Conservation (phyloP, 805 yeast genomes). For the Ogataea allantospora region DNA sequence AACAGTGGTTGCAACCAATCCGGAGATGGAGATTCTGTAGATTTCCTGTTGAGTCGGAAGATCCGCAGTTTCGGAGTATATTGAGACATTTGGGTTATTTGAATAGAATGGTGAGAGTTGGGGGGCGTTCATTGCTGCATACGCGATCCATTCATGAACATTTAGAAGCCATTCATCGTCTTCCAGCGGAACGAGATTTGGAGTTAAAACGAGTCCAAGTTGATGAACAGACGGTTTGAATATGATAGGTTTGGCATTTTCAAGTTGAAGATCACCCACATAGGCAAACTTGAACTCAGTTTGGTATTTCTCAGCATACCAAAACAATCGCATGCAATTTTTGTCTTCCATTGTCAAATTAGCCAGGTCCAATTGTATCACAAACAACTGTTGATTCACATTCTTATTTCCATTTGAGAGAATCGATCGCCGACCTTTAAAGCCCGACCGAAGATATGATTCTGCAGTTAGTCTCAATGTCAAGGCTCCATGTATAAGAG, state of each 20-base stretch:
- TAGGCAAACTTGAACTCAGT: slow-evolving; percentile 9
- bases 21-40: slow-evolving; percentile 15
- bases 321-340: slow-evolving; percentile 28
- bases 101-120: slow-evolving; percentile 24
- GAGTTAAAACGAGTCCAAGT: slow-evolving; percentile 18
- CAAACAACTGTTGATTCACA: slow-evolving; percentile 22
- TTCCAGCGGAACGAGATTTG: slow-evolving; percentile 17
- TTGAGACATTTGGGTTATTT: slow-evolving; percentile 27
- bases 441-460: slow-evolving; percentile 34
- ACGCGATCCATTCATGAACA: slow-evolving; percentile 33
- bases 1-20: slow-evolving; percentile 20
- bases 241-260: background rate
- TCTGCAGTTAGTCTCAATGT: slow-evolving; percentile 32
- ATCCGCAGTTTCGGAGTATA: slow-evolving; percentile 20
- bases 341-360: slow-evolving; percentile 12
- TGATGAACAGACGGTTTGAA: background rate
- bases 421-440: slow-evolving; percentile 30
- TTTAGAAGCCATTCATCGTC: slow-evolving; percentile 25
- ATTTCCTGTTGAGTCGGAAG: slow-evolving; percentile 9
- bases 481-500: slow-evolving; percentile 28
- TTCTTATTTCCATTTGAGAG: slow-evolving; percentile 27
- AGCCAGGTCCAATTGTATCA: slow-evolving; percentile 22
- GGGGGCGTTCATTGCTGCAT: slow-evolving; percentile 25
- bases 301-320: slow-evolving; percentile 31
- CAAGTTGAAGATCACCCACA: slow-evolving; percentile 3